Evolutionary conservation across 73 alveolate genomes (phyloP).

Genomic region (Paramecium biaurelia): DNA sequence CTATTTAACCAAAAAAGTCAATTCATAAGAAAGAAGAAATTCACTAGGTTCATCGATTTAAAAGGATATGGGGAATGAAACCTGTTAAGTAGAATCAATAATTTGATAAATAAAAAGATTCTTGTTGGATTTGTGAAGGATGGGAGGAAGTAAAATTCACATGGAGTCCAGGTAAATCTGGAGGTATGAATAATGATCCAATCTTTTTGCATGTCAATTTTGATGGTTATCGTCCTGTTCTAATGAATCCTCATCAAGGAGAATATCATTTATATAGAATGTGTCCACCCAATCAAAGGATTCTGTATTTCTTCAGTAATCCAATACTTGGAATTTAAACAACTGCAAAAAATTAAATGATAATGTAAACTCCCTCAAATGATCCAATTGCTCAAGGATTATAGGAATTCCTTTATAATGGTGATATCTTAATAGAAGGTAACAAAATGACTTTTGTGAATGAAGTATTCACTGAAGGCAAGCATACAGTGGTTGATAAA

Average conservation of each 20-base stretch:
- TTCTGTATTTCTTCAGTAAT: constrained; percentile 48
- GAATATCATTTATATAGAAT: constrained; percentile 51
- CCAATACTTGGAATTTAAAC: constrained; percentile 48
- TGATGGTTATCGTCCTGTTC: constrained; percentile 56
- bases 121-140: constrained; percentile 66
- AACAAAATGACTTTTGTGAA: constrained; percentile 44
- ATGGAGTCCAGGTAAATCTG: constrained; percentile 55
- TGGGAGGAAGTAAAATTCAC: constrained; percentile 62
- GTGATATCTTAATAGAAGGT: constrained; percentile 35
- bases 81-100: constrained; percentile 15
- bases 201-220: constrained; percentile 55
- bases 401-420: constrained; percentile 40
- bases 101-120: constrained; percentile 9
- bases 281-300: constrained; percentile 61
- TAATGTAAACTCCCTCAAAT: constrained; percentile 31
- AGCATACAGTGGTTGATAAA: constrained; percentile 3
- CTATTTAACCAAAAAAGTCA: neutral
- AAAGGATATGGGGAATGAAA: constrained; percentile 29
- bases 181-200: constrained; percentile 50
- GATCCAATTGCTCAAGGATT: neutral
- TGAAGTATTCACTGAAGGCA: constrained; percentile 34
- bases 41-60: neutral
- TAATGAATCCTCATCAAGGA: constrained; percentile 43
- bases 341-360: constrained; percentile 25
- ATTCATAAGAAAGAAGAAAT: neutral